phyloP scores from a whole-genome alignment of 2,329 filamentous ascomycete species.

The Aspergillus carbonarius region DNA sequence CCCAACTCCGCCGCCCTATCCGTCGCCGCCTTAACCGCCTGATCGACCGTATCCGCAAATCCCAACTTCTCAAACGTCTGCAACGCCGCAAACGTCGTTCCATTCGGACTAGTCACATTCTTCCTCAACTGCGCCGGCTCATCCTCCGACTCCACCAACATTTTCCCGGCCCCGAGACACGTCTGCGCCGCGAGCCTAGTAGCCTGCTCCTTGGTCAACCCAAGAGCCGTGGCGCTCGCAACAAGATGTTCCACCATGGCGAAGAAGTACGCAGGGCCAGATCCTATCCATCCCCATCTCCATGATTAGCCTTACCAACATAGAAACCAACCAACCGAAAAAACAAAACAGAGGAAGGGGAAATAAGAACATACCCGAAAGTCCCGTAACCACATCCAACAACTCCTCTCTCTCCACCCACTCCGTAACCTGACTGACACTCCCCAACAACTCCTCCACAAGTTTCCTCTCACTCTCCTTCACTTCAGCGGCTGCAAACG shows the following conservation, averaged over 20 bases:
- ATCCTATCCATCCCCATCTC: slow-evolving; percentile 21
- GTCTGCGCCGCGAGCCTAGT: slow-evolving; percentile 35
- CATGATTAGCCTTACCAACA: neutral
- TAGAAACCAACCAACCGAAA: too few relatives aligned
- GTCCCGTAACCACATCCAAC: slow-evolving; percentile 37
- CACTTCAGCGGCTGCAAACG: slow-evolving; percentile 28
- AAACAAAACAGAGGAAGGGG: neutral
- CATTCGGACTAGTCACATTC: slow-evolving; percentile 39
- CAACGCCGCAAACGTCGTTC: slow-evolving; percentile 34
- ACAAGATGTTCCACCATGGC: slow-evolving; percentile 38
- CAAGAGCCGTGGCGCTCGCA: slow-evolving; percentile 33
- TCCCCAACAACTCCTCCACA: slow-evolving; percentile 29
- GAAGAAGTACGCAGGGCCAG: slow-evolving; percentile 39
- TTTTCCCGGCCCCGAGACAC: slow-evolving; percentile 37
- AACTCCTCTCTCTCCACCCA: slow-evolving; percentile 37
- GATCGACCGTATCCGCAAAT: slow-evolving; percentile 32
- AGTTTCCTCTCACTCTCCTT: slow-evolving; percentile 31
- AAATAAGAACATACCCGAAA: slow-evolving; percentile 30
- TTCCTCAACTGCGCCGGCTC: slow-evolving; percentile 33
- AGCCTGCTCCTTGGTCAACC: slow-evolving; percentile 34
- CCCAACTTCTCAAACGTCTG: slow-evolving; percentile 31
- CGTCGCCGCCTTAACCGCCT: slow-evolving; percentile 34
- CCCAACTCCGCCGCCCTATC: slow-evolving; percentile 33
- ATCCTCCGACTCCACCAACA: slow-evolving; percentile 33
- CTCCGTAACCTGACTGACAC: slow-evolving; percentile 35